These are phyloP conservation scores for Themeda triandra DNA, from an alignment of 176 grass and related monocot species.

Conservation along the genomic window DNA sequence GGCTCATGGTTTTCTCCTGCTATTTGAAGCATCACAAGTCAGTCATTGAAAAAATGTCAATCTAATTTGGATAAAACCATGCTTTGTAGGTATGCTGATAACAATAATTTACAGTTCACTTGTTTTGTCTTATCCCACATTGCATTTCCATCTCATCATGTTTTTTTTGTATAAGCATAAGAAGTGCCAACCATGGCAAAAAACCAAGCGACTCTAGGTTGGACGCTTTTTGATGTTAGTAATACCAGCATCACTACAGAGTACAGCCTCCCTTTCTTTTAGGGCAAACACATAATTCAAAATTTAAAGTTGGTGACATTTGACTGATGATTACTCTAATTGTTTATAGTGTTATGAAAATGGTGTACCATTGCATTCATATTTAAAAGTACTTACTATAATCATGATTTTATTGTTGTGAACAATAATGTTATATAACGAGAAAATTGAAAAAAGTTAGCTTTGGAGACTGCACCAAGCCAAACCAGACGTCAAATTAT, in stretches of 20 bases:
- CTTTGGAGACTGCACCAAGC: not conserved
- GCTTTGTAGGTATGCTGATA: not conserved
- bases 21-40: not conserved
- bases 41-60: not conserved
- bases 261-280: not conserved
- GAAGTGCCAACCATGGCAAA: not conserved
- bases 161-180: not conserved
- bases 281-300: constrained; percentile 4
- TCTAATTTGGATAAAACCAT: not conserved
- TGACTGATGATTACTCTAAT: not conserved
- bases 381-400: not conserved
- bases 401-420: not conserved
- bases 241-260: not conserved
- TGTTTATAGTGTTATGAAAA: not conserved
- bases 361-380: not conserved
- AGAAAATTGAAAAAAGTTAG: not conserved
- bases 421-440: not conserved
- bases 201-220: not conserved
- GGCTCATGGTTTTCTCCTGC: constrained; percentile 36
- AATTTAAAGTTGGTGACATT: not conserved
- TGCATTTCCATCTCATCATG: constrained; percentile 16
- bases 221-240: not conserved
- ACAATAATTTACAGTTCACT: not conserved
- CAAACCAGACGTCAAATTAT: not conserved
- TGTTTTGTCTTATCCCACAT: not conserved